Percentiles rank a stretch among this genome's conserved stretches.
Conservation (phyloP, 352 stramenopile genomes). For the Thalassiosira oceanica region DNA sequence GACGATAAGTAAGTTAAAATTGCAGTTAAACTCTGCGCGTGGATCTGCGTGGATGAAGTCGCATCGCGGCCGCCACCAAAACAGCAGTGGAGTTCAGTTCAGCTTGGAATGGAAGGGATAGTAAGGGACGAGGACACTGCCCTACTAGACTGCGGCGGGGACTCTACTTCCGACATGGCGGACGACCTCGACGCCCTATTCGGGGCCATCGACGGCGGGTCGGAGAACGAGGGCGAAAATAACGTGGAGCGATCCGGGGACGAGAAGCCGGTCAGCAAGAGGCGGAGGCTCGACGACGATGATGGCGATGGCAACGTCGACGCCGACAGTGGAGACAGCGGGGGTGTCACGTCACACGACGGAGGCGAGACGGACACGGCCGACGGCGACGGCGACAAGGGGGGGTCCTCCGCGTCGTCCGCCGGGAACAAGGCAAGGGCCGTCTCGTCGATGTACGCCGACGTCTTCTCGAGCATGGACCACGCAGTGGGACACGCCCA, state of each 20-base stretch:
- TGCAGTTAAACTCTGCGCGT: no score
- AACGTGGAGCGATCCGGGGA: slow-evolving; percentile 15
- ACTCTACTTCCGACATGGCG: no score
- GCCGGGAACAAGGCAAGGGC: slow-evolving; percentile 7
- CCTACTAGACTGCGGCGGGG: no score
- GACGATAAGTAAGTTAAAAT: no score
- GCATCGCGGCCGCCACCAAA: no score
- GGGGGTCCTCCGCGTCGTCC: slow-evolving; percentile 8
- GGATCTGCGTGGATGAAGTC: no score
- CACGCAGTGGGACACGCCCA: slow-evolving; percentile 33
- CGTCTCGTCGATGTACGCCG: slow-evolving; percentile 43
- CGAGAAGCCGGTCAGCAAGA: slow-evolving; percentile 1
- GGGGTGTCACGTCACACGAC: no score
- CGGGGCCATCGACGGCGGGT: slow-evolving; percentile 88
- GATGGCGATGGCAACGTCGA: slow-evolving; percentile 20
- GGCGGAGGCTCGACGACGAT: not conserved
- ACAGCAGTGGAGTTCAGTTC: no score
- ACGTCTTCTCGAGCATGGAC: slow-evolving; percentile 58
- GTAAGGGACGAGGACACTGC: no score
- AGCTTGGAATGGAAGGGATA: no score
- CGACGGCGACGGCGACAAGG: slow-evolving; percentile 5
- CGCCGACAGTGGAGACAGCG: slow-evolving; percentile 7
- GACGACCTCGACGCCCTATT: slow-evolving; percentile 92
- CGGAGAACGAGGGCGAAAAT: slow-evolving; percentile 53
- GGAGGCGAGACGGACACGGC: slow-evolving; percentile 4